Percentiles rank a stretch among this genome's conserved stretches.
These are phyloP conservation scores for Moesziomyces parantarcticus DNA, from an alignment of 1,284 basidiomycete species.

Conservation along the genomic window DNA sequence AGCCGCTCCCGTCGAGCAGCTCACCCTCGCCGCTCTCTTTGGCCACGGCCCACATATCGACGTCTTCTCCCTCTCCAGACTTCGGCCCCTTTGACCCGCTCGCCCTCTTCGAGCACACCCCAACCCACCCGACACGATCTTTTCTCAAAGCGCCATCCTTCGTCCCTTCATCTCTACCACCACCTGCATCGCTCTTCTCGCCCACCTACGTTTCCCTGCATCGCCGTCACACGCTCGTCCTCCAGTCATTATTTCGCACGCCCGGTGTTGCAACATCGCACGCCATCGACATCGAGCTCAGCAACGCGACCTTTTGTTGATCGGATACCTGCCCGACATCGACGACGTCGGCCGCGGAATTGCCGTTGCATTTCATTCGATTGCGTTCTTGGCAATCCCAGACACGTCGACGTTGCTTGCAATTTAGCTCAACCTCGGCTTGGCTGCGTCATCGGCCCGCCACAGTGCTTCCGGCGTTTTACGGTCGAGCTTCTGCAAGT, in stretches of 20 bases:
- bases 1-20: not conserved
- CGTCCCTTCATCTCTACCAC: conserved; percentile 6
- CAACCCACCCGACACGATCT: not conserved
- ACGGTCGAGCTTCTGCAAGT: too few species aligned
- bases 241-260: too few species aligned
- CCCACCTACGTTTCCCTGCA: not conserved
- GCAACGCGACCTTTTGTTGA: too few species aligned
- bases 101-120: not conserved
- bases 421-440: not conserved
- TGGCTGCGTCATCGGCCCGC: not conserved
- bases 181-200: not conserved
- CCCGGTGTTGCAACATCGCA: too few species aligned
- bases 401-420: not conserved
- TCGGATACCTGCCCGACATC: too few species aligned
- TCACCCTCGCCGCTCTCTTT: too few species aligned
- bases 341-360: too few species aligned
- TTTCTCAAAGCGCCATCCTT: not conserved
- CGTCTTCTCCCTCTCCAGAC: too few species aligned
- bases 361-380: too few species aligned
- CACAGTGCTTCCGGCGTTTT: not conserved
- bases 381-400: not conserved
- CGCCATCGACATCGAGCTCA: too few species aligned
- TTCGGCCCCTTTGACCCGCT: too few species aligned
- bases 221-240: not conserved
- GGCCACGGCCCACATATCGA: too few species aligned